Conservation (phyloP, 2,329 filamentous ascomycete genomes). For the Beauveria sp. region DNA sequence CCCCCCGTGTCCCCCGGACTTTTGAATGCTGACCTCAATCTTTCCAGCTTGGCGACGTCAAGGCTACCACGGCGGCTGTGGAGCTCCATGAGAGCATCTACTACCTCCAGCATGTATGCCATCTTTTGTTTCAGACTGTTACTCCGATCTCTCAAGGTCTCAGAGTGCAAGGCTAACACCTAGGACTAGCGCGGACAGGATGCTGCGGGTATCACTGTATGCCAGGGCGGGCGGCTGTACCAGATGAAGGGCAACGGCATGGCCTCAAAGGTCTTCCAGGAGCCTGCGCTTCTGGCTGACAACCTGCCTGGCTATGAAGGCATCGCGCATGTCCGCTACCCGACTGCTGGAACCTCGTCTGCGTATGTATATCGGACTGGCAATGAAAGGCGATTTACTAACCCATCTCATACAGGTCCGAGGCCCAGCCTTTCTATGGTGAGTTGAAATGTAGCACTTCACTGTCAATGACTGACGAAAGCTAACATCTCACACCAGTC, state of each 20-base stretch:
- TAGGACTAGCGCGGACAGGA: conserved; percentile 66
- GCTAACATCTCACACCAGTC: not conserved
- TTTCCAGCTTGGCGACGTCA: conserved; percentile 25
- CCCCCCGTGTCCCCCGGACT: not conserved
- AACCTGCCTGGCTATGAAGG: conserved; percentile 12
- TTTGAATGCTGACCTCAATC: not conserved
- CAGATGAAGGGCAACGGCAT: conserved; percentile 89
- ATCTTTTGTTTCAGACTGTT: not conserved
- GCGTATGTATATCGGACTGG: conserved; percentile 20
- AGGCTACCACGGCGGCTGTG: conserved; percentile 42
- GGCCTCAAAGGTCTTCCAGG: conserved; percentile 55
- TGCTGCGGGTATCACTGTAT: conserved; percentile 77
- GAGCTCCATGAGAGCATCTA: conserved; percentile 67
- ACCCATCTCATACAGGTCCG: conserved; percentile 47
- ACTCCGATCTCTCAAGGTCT: not conserved
- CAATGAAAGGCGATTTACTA: not conserved
- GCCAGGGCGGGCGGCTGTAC: conserved; percentile 72
- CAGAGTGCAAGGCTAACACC: conserved; percentile 12
- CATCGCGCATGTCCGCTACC: conserved; percentile 79
- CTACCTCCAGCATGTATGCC: conserved; percentile 49
- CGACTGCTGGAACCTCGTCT: conserved; percentile 73
- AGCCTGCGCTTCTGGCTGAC: not conserved
- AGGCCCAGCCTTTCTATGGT: conserved; percentile 85
- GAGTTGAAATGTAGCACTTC: not conserved
- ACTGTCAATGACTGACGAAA: not conserved